Base-by-base conservation (phyloP, 805 yeast genomes). In the Yamadazyma tumulicola region DNA sequence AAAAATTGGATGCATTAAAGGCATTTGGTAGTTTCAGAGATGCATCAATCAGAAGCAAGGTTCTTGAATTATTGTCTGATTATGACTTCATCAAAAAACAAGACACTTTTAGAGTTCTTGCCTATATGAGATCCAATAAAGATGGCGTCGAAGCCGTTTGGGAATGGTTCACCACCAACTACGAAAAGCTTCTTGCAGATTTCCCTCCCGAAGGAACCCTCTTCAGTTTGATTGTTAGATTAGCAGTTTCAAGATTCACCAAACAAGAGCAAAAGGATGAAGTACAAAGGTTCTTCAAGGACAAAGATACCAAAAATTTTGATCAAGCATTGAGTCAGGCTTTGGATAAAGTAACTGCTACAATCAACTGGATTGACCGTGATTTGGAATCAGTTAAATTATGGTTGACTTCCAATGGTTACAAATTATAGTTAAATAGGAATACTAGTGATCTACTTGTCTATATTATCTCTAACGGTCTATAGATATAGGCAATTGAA, bases 171-270 rank as follows among this genome's bases (percentile, higher is more conserved):
- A 70, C 73, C 49, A 50, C 40, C 10, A 80, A 89, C 59, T 91
- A 94, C 91, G 87, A 77, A 38, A 72, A 66, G 29, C 54, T 91
- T 41, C 61, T 63, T 48, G 71, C 76, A 55, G 66, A 72, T 51
- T 73, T 87, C 54, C 96, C 97, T 33, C 86, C 95, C 11, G 82
- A 86, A 9, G 72, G 82, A 44, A 72, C 87, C 16, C 77, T 88
- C 85, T 69, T 91, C 49, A 83, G 91, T 14, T 68, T 81, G 13
- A 79, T 93, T 39, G 83, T 91, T 25, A 67, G 71, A 20, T 43
- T 83, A 22, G 63, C 80, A 31, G 72, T 85, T 25, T 61, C 78
- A 16, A 77, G 82, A 1, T 81, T 77, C 61, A 72, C 87, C 19
- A 73, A 75, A 35, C 56, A 59, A 23, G 74, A 67, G 21, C 77